phyloP scores from a whole-genome alignment of 371 early-diverging fungal genomes.

The Mortierella sp. region DNA sequence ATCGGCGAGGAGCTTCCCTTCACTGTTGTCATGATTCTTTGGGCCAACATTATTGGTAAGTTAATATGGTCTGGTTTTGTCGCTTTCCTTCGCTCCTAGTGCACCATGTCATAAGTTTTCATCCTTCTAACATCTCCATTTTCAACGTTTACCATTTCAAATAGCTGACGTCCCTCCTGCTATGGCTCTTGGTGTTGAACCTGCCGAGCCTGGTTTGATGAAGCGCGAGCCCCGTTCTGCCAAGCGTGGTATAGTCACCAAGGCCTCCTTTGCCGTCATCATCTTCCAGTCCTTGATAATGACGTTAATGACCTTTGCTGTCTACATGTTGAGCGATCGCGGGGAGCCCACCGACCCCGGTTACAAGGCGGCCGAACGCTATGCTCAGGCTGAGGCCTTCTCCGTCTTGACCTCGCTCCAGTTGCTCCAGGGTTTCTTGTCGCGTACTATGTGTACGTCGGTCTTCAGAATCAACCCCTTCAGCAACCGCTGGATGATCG shows the following conservation, averaged over 20 bases:
- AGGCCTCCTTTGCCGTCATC: conserved; percentile 67
- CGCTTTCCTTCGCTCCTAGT: no score
- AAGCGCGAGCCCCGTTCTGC: conserved; percentile 71
- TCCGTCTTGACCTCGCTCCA: conserved; percentile 81
- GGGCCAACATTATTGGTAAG: conserved; percentile 87
- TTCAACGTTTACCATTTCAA: not conserved
- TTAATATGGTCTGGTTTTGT: not conserved
- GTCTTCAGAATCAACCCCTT: conserved; percentile 79
- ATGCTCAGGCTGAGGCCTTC: conserved; percentile 74
- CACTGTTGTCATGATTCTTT: conserved; percentile 79
- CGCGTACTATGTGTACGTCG: conserved; percentile 75
- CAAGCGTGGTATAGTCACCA: conserved; percentile 71
- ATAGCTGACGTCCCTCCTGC: conserved; percentile 73
- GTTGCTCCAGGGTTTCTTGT: conserved; percentile 82
- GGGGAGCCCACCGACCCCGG: not conserved
- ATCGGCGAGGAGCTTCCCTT: conserved; percentile 70
- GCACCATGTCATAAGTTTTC: no score
- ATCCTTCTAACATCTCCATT: not conserved
- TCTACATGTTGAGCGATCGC: conserved; percentile 54
- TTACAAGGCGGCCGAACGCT: conserved; percentile 12
- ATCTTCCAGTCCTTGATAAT: conserved; percentile 75
- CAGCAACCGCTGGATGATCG: conserved; percentile 84
- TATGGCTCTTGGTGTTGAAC: conserved; percentile 77
- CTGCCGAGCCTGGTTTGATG: conserved; percentile 79
- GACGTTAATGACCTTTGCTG: conserved; percentile 66